A percentile compares a stretch with the other conserved stretches of the same genome.
Evolutionary conservation across 106 monocot genomes (phyloP).

Genomic region (Ottelia alismoides): DNA sequence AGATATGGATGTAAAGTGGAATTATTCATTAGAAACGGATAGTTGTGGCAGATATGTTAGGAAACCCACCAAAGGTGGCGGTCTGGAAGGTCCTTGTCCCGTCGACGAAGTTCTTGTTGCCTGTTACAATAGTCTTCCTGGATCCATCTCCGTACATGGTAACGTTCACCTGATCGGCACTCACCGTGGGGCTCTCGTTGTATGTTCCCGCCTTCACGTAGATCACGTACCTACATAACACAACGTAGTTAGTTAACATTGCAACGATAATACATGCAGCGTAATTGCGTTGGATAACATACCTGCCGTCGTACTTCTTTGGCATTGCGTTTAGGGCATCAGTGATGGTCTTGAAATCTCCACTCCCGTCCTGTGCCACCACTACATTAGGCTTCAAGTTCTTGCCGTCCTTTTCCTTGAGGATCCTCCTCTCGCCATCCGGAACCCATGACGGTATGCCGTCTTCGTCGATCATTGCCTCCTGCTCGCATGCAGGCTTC

Average conservation of each 20-base stretch:
- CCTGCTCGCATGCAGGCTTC: not conserved
- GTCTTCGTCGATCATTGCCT: conserved; percentile 2
- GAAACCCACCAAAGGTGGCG: conserved; percentile 43
- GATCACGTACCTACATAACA: conserved; percentile 61
- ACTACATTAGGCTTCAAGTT: conserved; percentile 37
- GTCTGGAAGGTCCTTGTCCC: conserved; percentile 44
- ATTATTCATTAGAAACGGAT: conserved; percentile 2
- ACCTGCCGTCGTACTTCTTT: conserved; percentile 42
- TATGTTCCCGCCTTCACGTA: conserved; percentile 64
- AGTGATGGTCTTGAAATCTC: conserved; percentile 57
- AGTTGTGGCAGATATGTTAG: not conserved
- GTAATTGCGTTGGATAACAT: too few species aligned
- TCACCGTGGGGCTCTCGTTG: conserved; percentile 37
- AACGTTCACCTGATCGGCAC: conserved; percentile 19
- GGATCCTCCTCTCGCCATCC: conserved; percentile 32
- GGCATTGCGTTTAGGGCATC: conserved; percentile 45
- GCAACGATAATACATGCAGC: not conserved
- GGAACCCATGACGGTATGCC: conserved; percentile 29
- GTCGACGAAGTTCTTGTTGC: conserved; percentile 46
- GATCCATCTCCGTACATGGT: conserved; percentile 66
- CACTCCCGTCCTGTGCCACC: conserved; percentile 74
- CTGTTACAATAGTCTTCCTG: conserved; percentile 42
- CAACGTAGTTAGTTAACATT: not conserved
- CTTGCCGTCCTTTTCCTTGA: conserved; percentile 15
- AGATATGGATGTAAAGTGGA: conserved; percentile 36